Conservation (phyloP, 352 stramenopile genomes). For the Pelagophyceae sp. region DNA sequence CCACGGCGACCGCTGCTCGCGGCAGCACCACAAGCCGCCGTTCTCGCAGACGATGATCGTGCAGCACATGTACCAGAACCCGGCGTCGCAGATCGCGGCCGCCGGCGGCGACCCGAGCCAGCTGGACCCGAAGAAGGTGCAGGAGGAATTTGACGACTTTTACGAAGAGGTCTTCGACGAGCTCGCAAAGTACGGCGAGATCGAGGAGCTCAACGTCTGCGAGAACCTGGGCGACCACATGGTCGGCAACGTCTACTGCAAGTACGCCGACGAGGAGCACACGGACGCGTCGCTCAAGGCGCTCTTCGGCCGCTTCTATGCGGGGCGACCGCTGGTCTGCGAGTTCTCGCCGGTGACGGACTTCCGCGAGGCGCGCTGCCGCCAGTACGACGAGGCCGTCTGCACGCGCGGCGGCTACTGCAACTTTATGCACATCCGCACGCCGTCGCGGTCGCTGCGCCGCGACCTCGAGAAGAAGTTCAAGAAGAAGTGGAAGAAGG, state of each 20-base stretch:
- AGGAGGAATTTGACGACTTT: constrained; percentile 81
- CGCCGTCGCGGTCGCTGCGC: constrained; percentile 65
- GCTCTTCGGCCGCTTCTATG: constrained; percentile 94
- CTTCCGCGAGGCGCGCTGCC: constrained; percentile 92
- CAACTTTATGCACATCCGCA: constrained; percentile 99
- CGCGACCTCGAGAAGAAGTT: constrained; percentile 69
- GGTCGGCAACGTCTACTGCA: constrained; percentile 98
- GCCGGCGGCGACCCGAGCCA: constrained; percentile 64
- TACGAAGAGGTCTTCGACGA: constrained; percentile 96
- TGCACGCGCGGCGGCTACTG: constrained; percentile 95
- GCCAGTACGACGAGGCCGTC: constrained; percentile 94
- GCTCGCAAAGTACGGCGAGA: constrained; percentile 92
- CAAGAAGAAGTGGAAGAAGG: constrained; percentile 37
- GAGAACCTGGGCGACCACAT: constrained; percentile 99
- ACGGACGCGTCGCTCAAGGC: constrained; percentile 86
- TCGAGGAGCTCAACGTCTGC: constrained; percentile 97
- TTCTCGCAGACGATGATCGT: constrained; percentile 97
- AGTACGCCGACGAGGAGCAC: constrained; percentile 97
- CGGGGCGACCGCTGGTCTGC: constrained; percentile 81
- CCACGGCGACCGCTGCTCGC: constrained; percentile 95
- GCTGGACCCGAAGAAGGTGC: constrained; percentile 74
- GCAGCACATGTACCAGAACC: constrained; percentile 96
- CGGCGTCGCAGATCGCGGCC: constrained; percentile 70
- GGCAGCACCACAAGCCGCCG: constrained; percentile 94
- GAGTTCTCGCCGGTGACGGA: constrained; percentile 98